phyloP scores from a whole-genome alignment of 306 rosid genomes.

The Cucumis melo region DNA sequence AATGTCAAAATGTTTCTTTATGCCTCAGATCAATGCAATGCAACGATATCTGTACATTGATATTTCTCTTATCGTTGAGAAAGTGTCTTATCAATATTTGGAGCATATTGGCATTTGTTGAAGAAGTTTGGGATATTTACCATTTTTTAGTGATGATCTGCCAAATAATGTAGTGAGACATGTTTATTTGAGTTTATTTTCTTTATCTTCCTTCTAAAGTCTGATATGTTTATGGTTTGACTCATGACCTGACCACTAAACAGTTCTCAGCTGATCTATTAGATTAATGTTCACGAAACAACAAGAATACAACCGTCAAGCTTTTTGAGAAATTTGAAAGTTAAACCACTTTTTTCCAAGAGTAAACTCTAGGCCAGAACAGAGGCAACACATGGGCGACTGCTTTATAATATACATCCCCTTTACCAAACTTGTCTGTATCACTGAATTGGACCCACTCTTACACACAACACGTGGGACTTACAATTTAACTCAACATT shows the following conservation, averaged over 20 bases:
- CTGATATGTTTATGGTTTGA: not conserved
- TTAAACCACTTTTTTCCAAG: not conserved
- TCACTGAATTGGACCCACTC: not conserved
- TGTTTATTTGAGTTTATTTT: not conserved
- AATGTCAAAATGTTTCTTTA: not conserved
- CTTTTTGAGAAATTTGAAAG: not conserved
- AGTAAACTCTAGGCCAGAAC: not conserved
- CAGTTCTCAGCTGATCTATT: not conserved
- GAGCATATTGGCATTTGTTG: not conserved
- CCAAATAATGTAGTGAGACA: not conserved
- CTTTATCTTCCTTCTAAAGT: not conserved
- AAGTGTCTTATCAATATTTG: not conserved
- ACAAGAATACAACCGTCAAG: not conserved
- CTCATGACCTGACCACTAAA: not conserved
- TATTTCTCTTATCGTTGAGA: not conserved
- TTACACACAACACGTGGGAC: not conserved
- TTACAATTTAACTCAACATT: not conserved
- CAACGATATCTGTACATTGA: not conserved
- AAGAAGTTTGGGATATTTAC: not conserved
- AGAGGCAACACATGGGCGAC: not conserved
- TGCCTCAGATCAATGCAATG: not conserved
- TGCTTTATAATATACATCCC: not conserved
- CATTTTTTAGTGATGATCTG: not conserved
- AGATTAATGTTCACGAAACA: not conserved
- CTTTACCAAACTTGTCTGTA: not conserved